Evolutionary conservation across 257 asterid species (phyloP).

Genomic region (Penstemon davidsonii): DNA sequence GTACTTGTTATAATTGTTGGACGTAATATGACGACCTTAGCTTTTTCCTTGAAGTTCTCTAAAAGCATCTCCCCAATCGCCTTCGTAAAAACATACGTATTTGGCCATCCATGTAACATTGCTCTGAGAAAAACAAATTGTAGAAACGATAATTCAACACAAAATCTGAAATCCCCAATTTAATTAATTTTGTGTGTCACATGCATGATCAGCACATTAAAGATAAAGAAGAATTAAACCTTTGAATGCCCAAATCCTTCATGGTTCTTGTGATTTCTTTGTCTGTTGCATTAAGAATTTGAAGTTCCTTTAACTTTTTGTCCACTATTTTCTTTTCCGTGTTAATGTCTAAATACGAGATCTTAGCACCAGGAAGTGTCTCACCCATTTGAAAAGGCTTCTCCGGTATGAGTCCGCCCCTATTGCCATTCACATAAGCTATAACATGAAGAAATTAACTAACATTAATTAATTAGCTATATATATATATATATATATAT

Average conservation of each 20-base stretch:
- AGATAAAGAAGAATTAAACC: slow-evolving; percentile 16
- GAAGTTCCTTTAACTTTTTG: slow-evolving; percentile 39
- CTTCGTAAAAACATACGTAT: slow-evolving; percentile 66
- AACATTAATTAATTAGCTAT: no score
- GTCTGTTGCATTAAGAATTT: slow-evolving; percentile 27
- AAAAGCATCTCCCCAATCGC: slow-evolving; percentile 73
- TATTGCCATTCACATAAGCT: slow-evolving; percentile 54
- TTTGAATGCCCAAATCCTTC: slow-evolving; percentile 62
- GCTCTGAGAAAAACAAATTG: slow-evolving; percentile 38
- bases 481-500: no score
- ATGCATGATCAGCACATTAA: no score
- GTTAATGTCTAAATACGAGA: slow-evolving; percentile 42
- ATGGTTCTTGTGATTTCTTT: slow-evolving; percentile 41
- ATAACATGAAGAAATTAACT: background rate
- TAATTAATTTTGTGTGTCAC: no score
- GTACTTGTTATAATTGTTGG: slow-evolving; percentile 65
- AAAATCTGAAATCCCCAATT: no score
- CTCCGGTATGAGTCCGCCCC: slow-evolving; percentile 45
- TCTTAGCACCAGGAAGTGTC: slow-evolving; percentile 44
- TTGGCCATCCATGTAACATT: slow-evolving; percentile 69
- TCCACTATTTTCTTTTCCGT: slow-evolving; percentile 42
- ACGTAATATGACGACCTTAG: slow-evolving; percentile 42
- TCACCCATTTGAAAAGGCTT: slow-evolving; percentile 43
- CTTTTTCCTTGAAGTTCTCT: slow-evolving; percentile 34
- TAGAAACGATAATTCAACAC: no score